Conservation (phyloP, 2,329 filamentous ascomycete species). For the Diaporthe destruens region DNA sequence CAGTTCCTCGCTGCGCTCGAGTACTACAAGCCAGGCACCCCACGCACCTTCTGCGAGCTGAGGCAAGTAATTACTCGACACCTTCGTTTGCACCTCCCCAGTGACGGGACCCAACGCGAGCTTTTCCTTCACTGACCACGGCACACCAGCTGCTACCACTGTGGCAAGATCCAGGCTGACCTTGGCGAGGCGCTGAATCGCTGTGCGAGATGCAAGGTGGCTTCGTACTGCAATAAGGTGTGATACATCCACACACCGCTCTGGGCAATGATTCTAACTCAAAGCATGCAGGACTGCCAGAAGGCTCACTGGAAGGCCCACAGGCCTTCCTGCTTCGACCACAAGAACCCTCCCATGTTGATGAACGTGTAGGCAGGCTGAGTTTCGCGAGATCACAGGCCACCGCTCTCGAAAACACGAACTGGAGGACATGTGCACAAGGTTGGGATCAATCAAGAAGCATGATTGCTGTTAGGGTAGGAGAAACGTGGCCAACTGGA, state of each 20-base stretch:
- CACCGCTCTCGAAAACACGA: too few relatives aligned
- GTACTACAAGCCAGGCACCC: slow-evolving; percentile 10
- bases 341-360: background rate
- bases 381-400: accelerated
- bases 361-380: slow-evolving; percentile 11
- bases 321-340: background rate
- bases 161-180: slow-evolving; percentile 22
- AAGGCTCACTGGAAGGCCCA: slow-evolving; percentile 16
- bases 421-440: too few relatives aligned
- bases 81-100: too few relatives aligned
- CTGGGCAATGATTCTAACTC: background rate
- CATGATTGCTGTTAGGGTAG: too few relatives aligned
- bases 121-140: background rate
- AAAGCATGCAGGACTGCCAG: slow-evolving; percentile 6
- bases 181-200: background rate
- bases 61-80: background rate
- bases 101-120: background rate
- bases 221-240: slow-evolving; percentile 12
- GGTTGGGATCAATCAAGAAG: too few relatives aligned
- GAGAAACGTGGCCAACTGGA: too few relatives aligned
- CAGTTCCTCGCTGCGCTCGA: slow-evolving; percentile 18
- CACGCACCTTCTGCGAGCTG: background rate
- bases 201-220: slow-evolving; percentile 16
- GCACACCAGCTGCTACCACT: slow-evolving; percentile 6
- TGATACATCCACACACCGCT: background rate